Evolutionary conservation across 2,329 filamentous ascomycete genomes (phyloP).

Genomic region (Thielaviopsis musarum): DNA sequence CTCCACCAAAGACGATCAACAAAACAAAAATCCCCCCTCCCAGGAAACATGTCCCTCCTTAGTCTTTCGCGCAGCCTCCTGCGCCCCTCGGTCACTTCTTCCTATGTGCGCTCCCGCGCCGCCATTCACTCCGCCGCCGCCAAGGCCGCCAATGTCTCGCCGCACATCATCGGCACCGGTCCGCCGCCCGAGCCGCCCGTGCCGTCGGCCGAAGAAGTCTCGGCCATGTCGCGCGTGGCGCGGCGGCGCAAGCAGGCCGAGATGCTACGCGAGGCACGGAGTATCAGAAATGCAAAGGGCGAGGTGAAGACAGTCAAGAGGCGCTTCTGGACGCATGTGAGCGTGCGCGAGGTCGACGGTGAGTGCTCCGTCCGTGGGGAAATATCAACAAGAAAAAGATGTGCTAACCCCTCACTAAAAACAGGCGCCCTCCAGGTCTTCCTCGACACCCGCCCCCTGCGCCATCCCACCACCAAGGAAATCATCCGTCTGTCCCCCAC

Average conservation of each 20-base stretch:
- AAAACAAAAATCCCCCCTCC: background rate
- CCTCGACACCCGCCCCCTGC: constrained; percentile 64
- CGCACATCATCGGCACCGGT: constrained; percentile 34
- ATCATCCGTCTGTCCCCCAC: constrained; percentile 54
- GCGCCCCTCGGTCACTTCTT: background rate
- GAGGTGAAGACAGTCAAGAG: constrained; percentile 34
- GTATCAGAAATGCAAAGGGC: constrained; percentile 23
- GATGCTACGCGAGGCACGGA: constrained; percentile 34
- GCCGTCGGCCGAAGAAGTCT: constrained; percentile 23
- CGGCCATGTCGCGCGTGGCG: constrained; percentile 25
- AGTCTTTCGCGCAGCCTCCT: background rate
- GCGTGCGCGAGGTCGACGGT: constrained; percentile 52
- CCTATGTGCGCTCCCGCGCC: background rate
- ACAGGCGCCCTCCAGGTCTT: constrained; percentile 40
- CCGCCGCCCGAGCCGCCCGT: constrained; percentile 41
- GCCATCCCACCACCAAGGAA: constrained; percentile 55
- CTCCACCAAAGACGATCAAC: background rate
- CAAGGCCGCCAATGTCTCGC: constrained; percentile 29
- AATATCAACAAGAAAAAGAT: background rate
- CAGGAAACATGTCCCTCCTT: background rate
- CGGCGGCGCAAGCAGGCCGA: constrained; percentile 37
- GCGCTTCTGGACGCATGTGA: constrained; percentile 80
- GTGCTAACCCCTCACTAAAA: background rate
- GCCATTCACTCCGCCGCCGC: constrained; percentile 17
- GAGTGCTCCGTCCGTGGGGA: constrained; percentile 14